Evolutionary conservation across 1,284 basidiomycete genomes (phyloP), one percentile per base, ranked within the genome.

Genomic region (Cryptococcus jaspeensis): DNA sequence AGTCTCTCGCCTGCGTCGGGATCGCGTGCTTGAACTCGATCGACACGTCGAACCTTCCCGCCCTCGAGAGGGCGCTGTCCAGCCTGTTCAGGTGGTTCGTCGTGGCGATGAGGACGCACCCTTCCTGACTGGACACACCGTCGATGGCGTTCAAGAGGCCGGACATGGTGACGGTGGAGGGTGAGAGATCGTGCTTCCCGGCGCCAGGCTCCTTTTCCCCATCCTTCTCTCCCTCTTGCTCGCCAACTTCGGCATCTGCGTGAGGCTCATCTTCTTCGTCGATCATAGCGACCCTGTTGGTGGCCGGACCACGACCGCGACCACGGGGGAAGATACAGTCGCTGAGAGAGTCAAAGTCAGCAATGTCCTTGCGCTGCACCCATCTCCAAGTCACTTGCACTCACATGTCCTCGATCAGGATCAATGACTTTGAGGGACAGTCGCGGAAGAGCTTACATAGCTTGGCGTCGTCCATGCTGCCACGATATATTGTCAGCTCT

Each of bases 1-100:
- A 75, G 2, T 79, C 78, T 11, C 69, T 60, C 1, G 89, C 89
- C 70, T 92, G 89, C 84, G 85, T 87, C 71, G 87, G 89, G 7
- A 87, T 89, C 8, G 90, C 89, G 68, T 56, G 56, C 5, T 35
- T 37, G 61, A 69, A 71, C 9, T 62, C 58, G 23, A 71, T 35
- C 5, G 46, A 47, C 13, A 69, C 53, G 56, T 72, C 67, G 46
- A 70, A 67, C 35, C 72, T 40, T 2, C 69, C 70, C 37, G 70
- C 63, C 11, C 72, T 64, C n/a, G 58, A 64, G 15, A 74, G 60
- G 8, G 70, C 72, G 8, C 62, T 63, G 49, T 73, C 72, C 3
- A 74, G 63, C 20, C 59, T 53, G 13, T 68, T 61, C 8, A 58
- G 53, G 37, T 69, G 60, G 51, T 72, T 72, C 56, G 54, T 56